Conservation (phyloP, 106 monocot genomes). For the Acorus gramineus region DNA sequence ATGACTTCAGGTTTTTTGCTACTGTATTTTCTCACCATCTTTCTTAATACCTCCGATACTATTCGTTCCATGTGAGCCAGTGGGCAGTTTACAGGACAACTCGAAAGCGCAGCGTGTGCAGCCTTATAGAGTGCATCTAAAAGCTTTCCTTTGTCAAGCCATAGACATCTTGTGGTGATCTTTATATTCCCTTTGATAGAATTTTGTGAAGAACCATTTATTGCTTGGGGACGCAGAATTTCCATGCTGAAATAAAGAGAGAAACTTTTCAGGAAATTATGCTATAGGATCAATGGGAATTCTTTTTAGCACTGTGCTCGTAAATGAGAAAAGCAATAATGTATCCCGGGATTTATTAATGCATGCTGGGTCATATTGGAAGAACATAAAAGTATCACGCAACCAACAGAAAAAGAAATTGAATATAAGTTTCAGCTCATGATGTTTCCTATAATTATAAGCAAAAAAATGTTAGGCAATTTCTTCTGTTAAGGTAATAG, state of each 20-base stretch:
- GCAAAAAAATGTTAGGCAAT: no score
- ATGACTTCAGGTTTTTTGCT: conserved; percentile 92
- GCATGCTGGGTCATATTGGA: no score
- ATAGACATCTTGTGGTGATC: conserved; percentile 84
- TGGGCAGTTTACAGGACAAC: conserved; percentile 86
- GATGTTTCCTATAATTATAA: no score
- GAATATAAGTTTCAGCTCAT: no score
- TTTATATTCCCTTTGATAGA: conserved; percentile 71
- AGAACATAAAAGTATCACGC: no score
- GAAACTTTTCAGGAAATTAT: neutral
- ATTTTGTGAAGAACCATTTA: conserved; percentile 49
- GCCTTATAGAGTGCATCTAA: conserved; percentile 91
- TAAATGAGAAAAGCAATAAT: no score
- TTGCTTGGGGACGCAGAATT: conserved; percentile 47
- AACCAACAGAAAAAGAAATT: no score
- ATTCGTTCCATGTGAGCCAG: conserved; percentile 85
- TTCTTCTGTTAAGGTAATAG: no score
- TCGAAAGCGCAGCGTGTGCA: conserved; percentile 85
- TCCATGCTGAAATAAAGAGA: conserved; percentile 68
- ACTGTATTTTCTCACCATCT: conserved; percentile 89
- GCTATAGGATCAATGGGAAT: no score
- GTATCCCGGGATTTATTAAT: no score
- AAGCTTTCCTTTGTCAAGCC: conserved; percentile 96
- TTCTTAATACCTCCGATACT: conserved; percentile 83
- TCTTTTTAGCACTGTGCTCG: no score